A percentile compares a stretch with the other conserved stretches of the same genome.
These are phyloP conservation scores for Phytopythium vexans DNA, from an alignment of 352 stramenopile genomes.

Conservation along the genomic window DNA sequence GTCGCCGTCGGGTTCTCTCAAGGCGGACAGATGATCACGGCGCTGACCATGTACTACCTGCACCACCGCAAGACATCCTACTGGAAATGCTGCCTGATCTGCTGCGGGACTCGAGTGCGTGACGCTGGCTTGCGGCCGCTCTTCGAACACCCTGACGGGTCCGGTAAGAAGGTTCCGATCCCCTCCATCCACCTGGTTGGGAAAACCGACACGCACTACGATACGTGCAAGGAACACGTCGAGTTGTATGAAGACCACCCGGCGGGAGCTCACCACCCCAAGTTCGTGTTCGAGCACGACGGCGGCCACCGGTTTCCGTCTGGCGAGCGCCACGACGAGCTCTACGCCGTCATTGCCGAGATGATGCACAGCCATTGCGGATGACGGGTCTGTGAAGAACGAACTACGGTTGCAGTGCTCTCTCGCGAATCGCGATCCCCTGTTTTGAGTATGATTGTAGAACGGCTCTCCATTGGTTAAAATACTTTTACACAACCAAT, in stretches of 20 bases:
- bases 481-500: not conserved
- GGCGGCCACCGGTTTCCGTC: slow-evolving; percentile 29
- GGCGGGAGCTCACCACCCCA: slow-evolving; percentile 2
- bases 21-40: slow-evolving; percentile 40
- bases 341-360: slow-evolving; percentile 20
- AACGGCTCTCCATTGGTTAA: not conserved
- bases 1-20: slow-evolving; percentile 63
- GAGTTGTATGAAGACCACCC: slow-evolving; percentile 20
- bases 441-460: not conserved
- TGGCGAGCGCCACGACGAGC: slow-evolving; percentile 9
- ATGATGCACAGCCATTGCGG: slow-evolving; percentile 18
- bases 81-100: slow-evolving; percentile 51
- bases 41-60: slow-evolving; percentile 37
- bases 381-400: not conserved
- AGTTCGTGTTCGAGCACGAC: slow-evolving; percentile 26
- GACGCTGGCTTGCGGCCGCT: slow-evolving; percentile 19
- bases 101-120: slow-evolving; percentile 22
- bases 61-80: slow-evolving; percentile 15
- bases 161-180: slow-evolving; percentile 29
- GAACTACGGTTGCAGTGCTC: no score
- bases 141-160: slow-evolving; percentile 28
- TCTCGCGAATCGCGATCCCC: not conserved
- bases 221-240: slow-evolving; percentile 26
- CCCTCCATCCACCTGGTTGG: slow-evolving; percentile 57
- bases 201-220: slow-evolving; percentile 42